Evolutionary conservation across 345 rosid species (phyloP).

Genomic region (Syzygium jambos): DNA sequence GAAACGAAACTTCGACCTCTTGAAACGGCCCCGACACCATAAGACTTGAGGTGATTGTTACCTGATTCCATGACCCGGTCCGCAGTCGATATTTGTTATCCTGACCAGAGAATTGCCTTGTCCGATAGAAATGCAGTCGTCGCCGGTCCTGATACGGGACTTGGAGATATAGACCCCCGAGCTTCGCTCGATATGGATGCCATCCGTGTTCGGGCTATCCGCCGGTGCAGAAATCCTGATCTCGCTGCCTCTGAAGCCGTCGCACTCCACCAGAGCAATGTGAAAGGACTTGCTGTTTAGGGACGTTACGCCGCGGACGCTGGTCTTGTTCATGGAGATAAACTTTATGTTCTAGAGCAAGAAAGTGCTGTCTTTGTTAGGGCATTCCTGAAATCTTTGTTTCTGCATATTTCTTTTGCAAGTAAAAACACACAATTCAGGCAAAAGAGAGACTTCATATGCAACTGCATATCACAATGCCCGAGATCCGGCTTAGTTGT

Average conservation of each 20-base stretch:
- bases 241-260: slow-evolving; percentile 35
- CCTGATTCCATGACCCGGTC: slow-evolving; percentile 41
- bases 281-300: slow-evolving; percentile 63
- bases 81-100: slow-evolving; percentile 15
- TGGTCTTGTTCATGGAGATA: slow-evolving; percentile 39
- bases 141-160: slow-evolving; percentile 14
- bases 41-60: not conserved
- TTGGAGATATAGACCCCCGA: slow-evolving; percentile 5
- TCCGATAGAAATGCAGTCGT: slow-evolving; percentile 21
- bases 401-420: not conserved
- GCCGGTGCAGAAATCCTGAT: slow-evolving; percentile 16
- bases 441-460: not conserved
- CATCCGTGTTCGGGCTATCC: slow-evolving; percentile 20
- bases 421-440: not conserved
- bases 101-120: slow-evolving; percentile 17
- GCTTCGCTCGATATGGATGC: slow-evolving; percentile 20
- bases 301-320: slow-evolving; percentile 33
- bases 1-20: not conserved
- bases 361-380: not conserved
- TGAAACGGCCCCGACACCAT: not conserved
- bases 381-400: not conserved
- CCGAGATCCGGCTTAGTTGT: not conserved
- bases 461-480: not conserved
- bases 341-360: slow-evolving; percentile 40
- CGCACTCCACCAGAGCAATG: slow-evolving; percentile 45